Evolutionary conservation across 2,329 filamentous ascomycete genomes (phyloP), one percentile per base, ranked within the genome.

Genomic region (Phoma sp.): DNA sequence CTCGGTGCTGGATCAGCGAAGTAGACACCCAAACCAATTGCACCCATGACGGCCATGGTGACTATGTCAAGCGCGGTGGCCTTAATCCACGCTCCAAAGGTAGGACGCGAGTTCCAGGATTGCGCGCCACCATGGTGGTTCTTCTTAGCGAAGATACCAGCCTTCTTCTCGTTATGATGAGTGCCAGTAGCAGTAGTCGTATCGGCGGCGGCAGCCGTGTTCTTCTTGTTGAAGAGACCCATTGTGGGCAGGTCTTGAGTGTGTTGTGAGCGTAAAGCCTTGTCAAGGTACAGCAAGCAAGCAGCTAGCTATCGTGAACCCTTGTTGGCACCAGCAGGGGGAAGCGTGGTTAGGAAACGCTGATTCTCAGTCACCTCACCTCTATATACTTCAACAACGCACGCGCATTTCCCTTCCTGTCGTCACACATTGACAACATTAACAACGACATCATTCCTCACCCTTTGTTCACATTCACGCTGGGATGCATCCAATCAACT

Each of bases 71-170:
- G 74, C 80, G 83, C 86, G 4, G 86, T 88, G 7, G 79, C 78
- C 71, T 87, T 89, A 59, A 89, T 70, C 88, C 88, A 90, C 67
- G 88, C 85, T 3, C 87, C 86, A 60, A 90, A 88, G 2, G 77
- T 81, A 2, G 87, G 87, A 11, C 69, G 65, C 23, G 62, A 65
- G 58, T 74, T 74, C 59, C 61, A 68, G 4, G 66, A 49, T 3
- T 53, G 42, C 4, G 60, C 46, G 39, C 59, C 64, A 39, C 56
- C 56, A 37, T 62, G 39, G 40, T 57, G 29, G 38, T 47, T 10
- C 33, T 48, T 52, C 23, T 62, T 60, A 5, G 56, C 61, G 47
- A 73, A 69, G 42, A 71, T 64, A 25, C 64, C 67, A 4, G 60
- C 52, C 44, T 67, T 73, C 59, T 71, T 67, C 58, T 69, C 65